These are phyloP conservation scores for Capsella bursapastoris DNA, from an alignment of 345 rosid genomes.

Conservation along the genomic window DNA sequence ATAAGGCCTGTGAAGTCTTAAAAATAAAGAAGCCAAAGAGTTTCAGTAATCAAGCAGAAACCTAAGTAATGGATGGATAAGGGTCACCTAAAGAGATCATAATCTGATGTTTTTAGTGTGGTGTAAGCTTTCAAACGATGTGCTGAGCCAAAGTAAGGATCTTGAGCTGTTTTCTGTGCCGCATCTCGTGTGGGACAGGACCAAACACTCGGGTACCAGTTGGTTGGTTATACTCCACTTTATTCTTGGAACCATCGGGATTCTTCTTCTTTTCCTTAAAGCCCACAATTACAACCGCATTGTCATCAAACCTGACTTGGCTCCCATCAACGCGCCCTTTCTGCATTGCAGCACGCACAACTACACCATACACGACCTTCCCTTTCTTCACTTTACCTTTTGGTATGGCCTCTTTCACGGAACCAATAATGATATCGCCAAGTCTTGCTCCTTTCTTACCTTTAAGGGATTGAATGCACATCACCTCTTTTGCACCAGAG, in stretches of 20 bases:
- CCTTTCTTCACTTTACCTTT: slow-evolving; percentile 92
- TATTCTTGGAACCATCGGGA: background rate
- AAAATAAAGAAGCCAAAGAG: background rate
- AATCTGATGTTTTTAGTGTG: slow-evolving; percentile 1
- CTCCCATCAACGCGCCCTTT: slow-evolving; percentile 77
- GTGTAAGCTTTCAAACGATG: slow-evolving; percentile 54
- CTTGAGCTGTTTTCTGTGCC: slow-evolving; percentile 74
- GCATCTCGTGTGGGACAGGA: slow-evolving; percentile 83
- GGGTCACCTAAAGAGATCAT: slow-evolving; percentile 7
- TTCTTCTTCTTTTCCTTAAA: slow-evolving; percentile 44
- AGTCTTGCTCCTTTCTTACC: slow-evolving; percentile 81
- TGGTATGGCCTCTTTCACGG: slow-evolving; percentile 78
- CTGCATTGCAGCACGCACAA: slow-evolving; percentile 85
- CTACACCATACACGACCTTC: slow-evolving; percentile 68
- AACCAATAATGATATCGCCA: slow-evolving; percentile 76
- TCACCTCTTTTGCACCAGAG: slow-evolving; percentile 84
- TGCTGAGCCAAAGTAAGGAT: slow-evolving; percentile 78
- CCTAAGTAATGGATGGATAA: slow-evolving; percentile 5
- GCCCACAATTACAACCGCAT: slow-evolving; percentile 72
- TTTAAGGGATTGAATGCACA: slow-evolving; percentile 83
- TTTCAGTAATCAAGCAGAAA: slow-evolving; percentile 1
- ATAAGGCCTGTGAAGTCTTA: too few relatives aligned
- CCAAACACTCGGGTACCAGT: slow-evolving; percentile 82
- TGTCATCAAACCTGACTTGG: slow-evolving; percentile 84
- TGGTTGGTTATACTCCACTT: slow-evolving; percentile 50